A percentile compares a stretch with the other conserved stretches of the same genome.
Conservation (phyloP, 257 asterid species). For the Penstemon eatonii region DNA sequence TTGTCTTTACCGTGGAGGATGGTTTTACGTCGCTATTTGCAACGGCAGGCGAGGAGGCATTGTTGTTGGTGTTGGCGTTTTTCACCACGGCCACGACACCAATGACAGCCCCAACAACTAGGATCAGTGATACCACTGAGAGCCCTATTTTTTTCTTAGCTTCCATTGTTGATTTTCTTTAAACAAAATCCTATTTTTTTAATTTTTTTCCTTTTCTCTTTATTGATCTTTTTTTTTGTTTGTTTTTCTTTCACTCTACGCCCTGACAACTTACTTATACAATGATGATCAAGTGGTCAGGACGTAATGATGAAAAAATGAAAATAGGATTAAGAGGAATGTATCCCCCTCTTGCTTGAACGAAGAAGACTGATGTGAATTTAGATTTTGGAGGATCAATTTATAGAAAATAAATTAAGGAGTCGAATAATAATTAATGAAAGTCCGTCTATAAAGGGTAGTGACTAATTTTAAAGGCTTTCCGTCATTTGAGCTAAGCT, state of each 20-base stretch:
- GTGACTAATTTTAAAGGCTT: neutral
- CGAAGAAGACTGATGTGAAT: too few species aligned
- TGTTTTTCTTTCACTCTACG: neutral
- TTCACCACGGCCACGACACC: conserved; percentile 34
- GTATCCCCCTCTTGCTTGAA: too few species aligned
- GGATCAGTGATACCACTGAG: conserved; percentile 32
- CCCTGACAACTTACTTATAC: conserved; percentile 15
- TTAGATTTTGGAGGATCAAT: neutral
- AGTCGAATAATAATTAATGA: neutral
- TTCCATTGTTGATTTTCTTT: conserved; percentile 12
- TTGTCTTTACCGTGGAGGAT: conserved; percentile 31
- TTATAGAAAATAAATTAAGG: neutral
- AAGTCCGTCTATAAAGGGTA: neutral
- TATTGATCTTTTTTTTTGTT: neutral
- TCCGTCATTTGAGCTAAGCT: neutral
- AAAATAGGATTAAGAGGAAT: neutral
- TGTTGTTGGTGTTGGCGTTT: neutral
- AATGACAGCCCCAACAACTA: conserved; percentile 40
- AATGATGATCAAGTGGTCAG: neutral
- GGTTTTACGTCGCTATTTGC: too few species aligned
- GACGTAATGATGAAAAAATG: neutral
- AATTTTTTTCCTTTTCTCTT: neutral
- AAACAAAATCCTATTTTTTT: conserved; percentile 18
- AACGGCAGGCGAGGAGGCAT: too few species aligned
- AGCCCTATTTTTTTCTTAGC: conserved; percentile 28